phyloP scores from a whole-genome alignment of 2,329 filamentous ascomycete genomes.

The Colletotrichum tabaci region DNA sequence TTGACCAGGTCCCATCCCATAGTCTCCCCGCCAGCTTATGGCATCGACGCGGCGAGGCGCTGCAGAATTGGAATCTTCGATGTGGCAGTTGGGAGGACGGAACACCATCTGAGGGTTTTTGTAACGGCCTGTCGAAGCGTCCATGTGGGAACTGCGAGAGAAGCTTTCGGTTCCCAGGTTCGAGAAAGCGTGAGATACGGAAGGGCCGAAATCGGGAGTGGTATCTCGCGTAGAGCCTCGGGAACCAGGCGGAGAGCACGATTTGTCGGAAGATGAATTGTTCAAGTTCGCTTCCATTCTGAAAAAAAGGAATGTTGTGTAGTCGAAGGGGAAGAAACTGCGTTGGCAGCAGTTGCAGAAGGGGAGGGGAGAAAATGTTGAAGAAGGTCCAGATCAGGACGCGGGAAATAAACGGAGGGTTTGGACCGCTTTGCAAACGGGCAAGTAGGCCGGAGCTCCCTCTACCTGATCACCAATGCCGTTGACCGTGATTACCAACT shows the following conservation, averaged over 20 bases:
- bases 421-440: slow-evolving; percentile 37
- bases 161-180: slow-evolving; percentile 5
- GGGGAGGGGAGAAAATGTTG: not conserved
- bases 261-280: slow-evolving; percentile 37
- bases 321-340: not conserved
- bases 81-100: slow-evolving; percentile 15
- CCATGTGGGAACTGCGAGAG: slow-evolving; percentile 7
- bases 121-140: slow-evolving; percentile 13
- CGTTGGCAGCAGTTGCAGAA: not conserved
- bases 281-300: slow-evolving; percentile 35
- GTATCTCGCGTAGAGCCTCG: slow-evolving; percentile 35
- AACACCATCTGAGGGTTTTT: slow-evolving; percentile 9
- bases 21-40: slow-evolving; percentile 31
- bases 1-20: slow-evolving; percentile 46
- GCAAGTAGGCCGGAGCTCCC: slow-evolving; percentile 23
- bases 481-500: slow-evolving; percentile 33
- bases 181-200: not conserved
- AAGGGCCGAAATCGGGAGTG: slow-evolving; percentile 32
- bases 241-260: slow-evolving; percentile 31
- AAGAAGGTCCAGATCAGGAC: slow-evolving; percentile 16
- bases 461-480: slow-evolving; percentile 23
- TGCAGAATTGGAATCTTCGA: slow-evolving; percentile 15
- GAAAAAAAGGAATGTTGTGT: not conserved
- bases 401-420: slow-evolving; percentile 10
- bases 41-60: slow-evolving; percentile 27